Evolutionary conservation across 306 rosid species (phyloP), one percentile per base, ranked within the genome.

Genomic region (Myrica gale): DNA sequence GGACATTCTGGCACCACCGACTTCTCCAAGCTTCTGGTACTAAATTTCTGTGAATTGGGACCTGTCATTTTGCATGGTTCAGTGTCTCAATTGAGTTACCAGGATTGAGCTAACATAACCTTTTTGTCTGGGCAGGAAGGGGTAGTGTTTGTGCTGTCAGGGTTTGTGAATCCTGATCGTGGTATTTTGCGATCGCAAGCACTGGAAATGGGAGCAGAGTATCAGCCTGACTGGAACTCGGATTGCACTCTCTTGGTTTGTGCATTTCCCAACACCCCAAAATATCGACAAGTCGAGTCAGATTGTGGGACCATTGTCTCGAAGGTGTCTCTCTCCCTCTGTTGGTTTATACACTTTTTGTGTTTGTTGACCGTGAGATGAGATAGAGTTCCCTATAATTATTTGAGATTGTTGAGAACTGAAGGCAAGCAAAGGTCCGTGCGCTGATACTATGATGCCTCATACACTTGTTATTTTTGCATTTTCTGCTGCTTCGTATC

Each of bases 121-220:
- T 20, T 63, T 77, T 79, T 74, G 43, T 73, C 1, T 84, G 81
- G 71, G 61, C 97, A 94, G 97, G 95, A 91, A 82, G 97, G 97
- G 21, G 96, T 94, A 61, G 93, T 91, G 74, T 94, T 91, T 82
- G 97, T 90, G 78, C 72, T 94, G 58, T 94, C 98, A 9, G 98
- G 98, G 26, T 90, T 94, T 87, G 93, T 94, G 65, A 94, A 94
- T 87, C 97, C 98, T 1, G 95, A 94, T 86, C 93, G 97, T 39
- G 74, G 97, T 77, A 83, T 75, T 73, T 77, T 95, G 90, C 79
- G 97, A 66, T 95, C 97, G 41, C 96, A 72, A 32, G 96, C 97
- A 1, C 74, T 95, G 85, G 98, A 90, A 85, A 95, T 95, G 98
- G 98, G 98, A 56, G 98, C 96, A 21, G 90, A 89, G 65, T 95